Evolutionary conservation across 306 rosid species (phyloP), one percentile per base, ranked within the genome.

Genomic region (Castanopsis chinensis): DNA sequence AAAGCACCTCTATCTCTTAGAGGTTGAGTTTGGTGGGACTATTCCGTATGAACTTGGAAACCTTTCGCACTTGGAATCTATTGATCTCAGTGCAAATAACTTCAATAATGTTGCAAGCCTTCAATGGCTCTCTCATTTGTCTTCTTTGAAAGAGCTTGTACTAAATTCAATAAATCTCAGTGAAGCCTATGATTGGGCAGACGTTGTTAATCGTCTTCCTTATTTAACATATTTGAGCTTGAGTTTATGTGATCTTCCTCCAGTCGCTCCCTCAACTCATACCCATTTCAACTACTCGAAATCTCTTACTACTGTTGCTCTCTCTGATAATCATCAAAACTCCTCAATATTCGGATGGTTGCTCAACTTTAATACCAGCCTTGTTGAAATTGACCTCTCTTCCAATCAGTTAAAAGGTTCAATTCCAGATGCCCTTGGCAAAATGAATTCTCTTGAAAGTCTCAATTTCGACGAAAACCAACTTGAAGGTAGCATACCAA

Each of bases 31-130:
- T 1, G 4, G 1, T 32, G 79, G 82, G 33, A 33, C 54, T 1
- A 74, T 83, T 37, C 55, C 83, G 13, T 5, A 15, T 4, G 25
- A 64, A 6, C 55, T 74, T 41, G 14, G 71, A 28, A 80, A 74
- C 32, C 71, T 74, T n/a, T 23, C 79, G 1, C 5, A 12, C 21
- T 57, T 74, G 70, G 43, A 27, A 11, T 37, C 8, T 80, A 70
- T 80, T 25, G 25, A 55, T 28, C 76, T 80, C 3, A 6, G 7
- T 0, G 0, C 15, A 3, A 5, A 15, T 23, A 1, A 3, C 5
- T 7, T 11, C 4, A 17, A 2, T 5, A 8, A 27, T 3, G 23
- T 1, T 8, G 15, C 15, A 6, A 52, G 69, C 69, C 45, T 74
- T 55, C 25, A 74, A 5, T 80, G 79, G 79, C 25, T 68, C 3